A percentile compares a stretch with the other conserved stretches of the same genome.
Evolutionary conservation across 2,329 filamentous ascomycete species (phyloP).

Genomic region (Arthrobotrys pseudoclavata): DNA sequence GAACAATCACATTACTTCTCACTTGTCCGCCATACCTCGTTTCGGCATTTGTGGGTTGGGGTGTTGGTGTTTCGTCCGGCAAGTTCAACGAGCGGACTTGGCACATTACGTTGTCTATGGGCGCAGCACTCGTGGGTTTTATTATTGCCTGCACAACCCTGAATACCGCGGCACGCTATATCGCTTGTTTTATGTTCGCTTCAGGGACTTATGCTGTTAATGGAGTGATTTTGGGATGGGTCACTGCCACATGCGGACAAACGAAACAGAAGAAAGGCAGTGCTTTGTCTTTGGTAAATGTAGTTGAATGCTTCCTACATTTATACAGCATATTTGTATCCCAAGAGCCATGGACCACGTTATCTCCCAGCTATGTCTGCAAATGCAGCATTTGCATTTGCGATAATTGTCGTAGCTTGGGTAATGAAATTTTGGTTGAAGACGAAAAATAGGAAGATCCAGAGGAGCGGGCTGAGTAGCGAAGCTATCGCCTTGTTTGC

Average conservation of each 20-base stretch:
- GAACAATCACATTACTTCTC: slow-evolving; percentile 70
- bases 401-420: slow-evolving; percentile 68
- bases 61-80: slow-evolving; percentile 70
- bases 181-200: slow-evolving; percentile 68
- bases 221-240: slow-evolving; percentile 69
- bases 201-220: slow-evolving; percentile 67
- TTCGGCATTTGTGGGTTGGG: slow-evolving; percentile 69
- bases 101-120: slow-evolving; percentile 69
- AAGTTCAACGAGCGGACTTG: slow-evolving; percentile 69
- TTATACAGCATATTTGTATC: slow-evolving; percentile 70
- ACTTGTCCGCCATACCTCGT: slow-evolving; percentile 71
- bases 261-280: slow-evolving; percentile 70
- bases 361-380: slow-evolving; percentile 69
- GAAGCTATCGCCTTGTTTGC: slow-evolving; percentile 31
- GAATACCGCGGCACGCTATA: slow-evolving; percentile 67
- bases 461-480: slow-evolving; percentile 51
- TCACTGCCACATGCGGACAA: slow-evolving; percentile 68
- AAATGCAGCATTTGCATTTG: slow-evolving; percentile 67
- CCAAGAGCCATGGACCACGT: slow-evolving; percentile 68
- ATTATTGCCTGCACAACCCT: slow-evolving; percentile 66
- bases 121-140: slow-evolving; percentile 68
- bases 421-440: slow-evolving; percentile 67
- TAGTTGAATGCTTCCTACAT: slow-evolving; percentile 70
- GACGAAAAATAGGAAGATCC: slow-evolving; percentile 67
- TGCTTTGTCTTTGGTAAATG: slow-evolving; percentile 69